Base-by-base conservation (phyloP, 2,329 filamentous ascomycete genomes). In the Fusarium sp. region DNA sequence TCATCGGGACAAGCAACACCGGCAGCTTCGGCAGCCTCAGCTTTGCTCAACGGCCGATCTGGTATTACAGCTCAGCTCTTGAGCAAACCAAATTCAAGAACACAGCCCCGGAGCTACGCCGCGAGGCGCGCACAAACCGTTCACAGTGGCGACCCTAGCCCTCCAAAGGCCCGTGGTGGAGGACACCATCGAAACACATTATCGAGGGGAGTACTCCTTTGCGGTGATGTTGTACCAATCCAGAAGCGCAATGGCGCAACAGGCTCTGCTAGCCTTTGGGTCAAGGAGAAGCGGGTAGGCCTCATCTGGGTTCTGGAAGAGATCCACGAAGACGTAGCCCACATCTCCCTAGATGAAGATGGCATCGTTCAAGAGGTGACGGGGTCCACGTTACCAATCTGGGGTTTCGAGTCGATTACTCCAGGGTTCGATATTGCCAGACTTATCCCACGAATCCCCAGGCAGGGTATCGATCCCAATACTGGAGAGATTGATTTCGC, bases 231-330 rank as follows among this genome's bases (percentile, higher is more conserved):
- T n/a, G 95, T 99, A 20, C 97, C 97, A 0, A 99, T 99, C 69
- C 94, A 95, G 81, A 99, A 98, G 84, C 91, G 97, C 70, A 98
- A 99, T 79, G 97, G 97, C 5, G 90, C 93, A 12, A 96, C 93
- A 6, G 97, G 97, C 3, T 95, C 97, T 67, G 97, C 97, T 40
- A 98, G 95, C 83, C 86, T 99, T 43, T 99, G 97, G 97, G 97
- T 99, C 4, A 99, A 99, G 85, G 97, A 99, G 83, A 99, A 99
- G 83, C 90, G 93, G 58, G 92, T 95, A 62, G 95, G 96, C 11
- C 85, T 99, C 69, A 98, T 99, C 69, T 99, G 97, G 97, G 97
- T 99, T 10, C 85, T 99, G 3, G 97, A 99, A 82, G 97, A 99
- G 83, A 98, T 99, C 70, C 94, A 96, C 65, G 97, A 99, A 83